Base-by-base conservation (phyloP, 2,329 filamentous ascomycete genomes). In the Alternaria ethzedia region DNA sequence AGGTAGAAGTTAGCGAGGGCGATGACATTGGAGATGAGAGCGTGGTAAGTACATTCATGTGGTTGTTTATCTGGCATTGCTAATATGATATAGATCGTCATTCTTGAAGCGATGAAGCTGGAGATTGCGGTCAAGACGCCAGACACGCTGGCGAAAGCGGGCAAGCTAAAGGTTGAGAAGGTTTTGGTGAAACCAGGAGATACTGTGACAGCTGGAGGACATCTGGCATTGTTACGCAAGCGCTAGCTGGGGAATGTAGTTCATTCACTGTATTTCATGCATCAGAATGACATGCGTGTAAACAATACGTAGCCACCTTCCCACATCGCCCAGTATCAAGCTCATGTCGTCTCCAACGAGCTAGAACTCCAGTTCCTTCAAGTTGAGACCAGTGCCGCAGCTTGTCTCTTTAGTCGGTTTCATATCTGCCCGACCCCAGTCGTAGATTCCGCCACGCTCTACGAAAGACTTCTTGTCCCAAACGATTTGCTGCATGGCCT, bases 91-190 rank as follows among this genome's bases (percentile, higher is more conserved):
- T 26, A 78, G 75, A 71, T 83, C 17, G 76, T 78, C 0, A 80
- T 83, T n/a, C 75, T 83, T 5, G 82, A 83, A 64, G 82, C 82
- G 1, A 83, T 83, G 82, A 83, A 83, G 68, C 70, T 83, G 10
- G 82, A 83, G 61, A 83, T 83, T 66, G 78, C 80, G n/a, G 81
- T 83, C 32, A 79, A 81, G 56, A 74, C 74, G 5, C 79, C 80
- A 0, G 76, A 80, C 3, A 66, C 70, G 7, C 57, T 57, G 6
- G 12, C 60, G 5, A 66, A 63, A 12, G 45, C 45, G 4, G 64
- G 57, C 3, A 70, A 68, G 32, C 63, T 77, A 5, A 78, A 64
- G 45, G 73, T 83, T 1, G 81, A 83, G 68, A 82, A 80, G 62
- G 30, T 83, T 26, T 69, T 83, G 9, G 80, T 83, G 1, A 75